Evolutionary conservation across 257 asterid species (phyloP).

Genomic region (Vinca minor): DNA sequence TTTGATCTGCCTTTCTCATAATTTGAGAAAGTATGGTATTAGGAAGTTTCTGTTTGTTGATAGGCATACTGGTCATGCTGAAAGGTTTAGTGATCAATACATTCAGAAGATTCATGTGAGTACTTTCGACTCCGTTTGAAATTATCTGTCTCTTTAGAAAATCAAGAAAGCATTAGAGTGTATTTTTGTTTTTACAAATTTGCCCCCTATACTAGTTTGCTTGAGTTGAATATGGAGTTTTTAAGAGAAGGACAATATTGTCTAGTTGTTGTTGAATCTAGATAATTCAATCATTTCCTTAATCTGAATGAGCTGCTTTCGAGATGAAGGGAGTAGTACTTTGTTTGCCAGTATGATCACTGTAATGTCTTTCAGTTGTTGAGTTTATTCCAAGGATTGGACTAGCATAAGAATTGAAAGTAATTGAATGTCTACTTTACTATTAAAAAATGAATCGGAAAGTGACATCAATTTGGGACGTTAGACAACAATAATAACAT

Average conservation of each 20-base stretch:
- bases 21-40: slow-evolving; percentile 64
- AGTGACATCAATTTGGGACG: too few species aligned
- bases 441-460: too few species aligned
- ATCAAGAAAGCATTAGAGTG: too few species aligned
- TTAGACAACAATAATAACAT: too few species aligned
- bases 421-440: too few species aligned
- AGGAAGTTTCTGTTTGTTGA: slow-evolving; percentile 81
- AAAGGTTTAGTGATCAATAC: slow-evolving; percentile 51
- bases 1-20: slow-evolving; percentile 62
- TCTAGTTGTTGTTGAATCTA: too few species aligned
- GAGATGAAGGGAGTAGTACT: too few species aligned
- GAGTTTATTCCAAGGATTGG: not conserved
- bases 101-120: slow-evolving; percentile 61
- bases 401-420: not conserved
- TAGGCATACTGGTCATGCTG: slow-evolving; percentile 63
- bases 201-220: too few species aligned
- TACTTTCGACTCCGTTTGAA: slow-evolving; percentile 4
- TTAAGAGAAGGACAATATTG: too few species aligned
- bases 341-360: not conserved
- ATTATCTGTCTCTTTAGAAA: too few species aligned
- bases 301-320: not conserved
- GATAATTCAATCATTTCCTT: not conserved
- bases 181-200: too few species aligned
- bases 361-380: not conserved
- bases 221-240: too few species aligned